These are phyloP conservation scores for Fusarium lateritium DNA, from an alignment of 2,329 filamentous ascomycete genomes.

Conservation along the genomic window DNA sequence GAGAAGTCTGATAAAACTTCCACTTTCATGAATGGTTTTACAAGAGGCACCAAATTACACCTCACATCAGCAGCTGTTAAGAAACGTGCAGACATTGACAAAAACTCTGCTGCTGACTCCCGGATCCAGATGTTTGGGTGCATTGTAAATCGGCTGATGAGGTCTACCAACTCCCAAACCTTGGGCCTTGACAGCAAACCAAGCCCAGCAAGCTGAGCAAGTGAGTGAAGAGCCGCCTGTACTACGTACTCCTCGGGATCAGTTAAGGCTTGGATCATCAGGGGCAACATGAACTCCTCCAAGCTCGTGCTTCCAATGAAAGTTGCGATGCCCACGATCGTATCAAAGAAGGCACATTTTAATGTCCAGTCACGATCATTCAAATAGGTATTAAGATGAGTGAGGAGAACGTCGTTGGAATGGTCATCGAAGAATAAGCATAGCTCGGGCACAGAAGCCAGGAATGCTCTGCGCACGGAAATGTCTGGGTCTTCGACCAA, in stretches of 20 bases:
- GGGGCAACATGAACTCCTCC: conserved; percentile 93
- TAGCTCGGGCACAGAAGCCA: conserved; percentile 90
- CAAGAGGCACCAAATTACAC: conserved; percentile 85
- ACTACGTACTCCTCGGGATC: conserved; percentile 96
- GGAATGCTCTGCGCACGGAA: conserved; percentile 89
- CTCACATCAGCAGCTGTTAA: conserved; percentile 85
- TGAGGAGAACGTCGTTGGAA: conserved; percentile 95
- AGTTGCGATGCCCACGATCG: conserved; percentile 91
- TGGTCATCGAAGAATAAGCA: conserved; percentile 96
- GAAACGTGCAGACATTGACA: conserved; percentile 82
- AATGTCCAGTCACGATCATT: conserved; percentile 98
- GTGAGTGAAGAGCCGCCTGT: conserved; percentile 87
- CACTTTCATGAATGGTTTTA: conserved; percentile 86
- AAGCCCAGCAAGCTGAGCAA: conserved; percentile 89
- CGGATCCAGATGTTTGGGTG: conserved; percentile 97
- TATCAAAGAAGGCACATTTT: conserved; percentile 96
- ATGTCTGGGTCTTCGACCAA: conserved; percentile 90
- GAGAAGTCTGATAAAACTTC: conserved; percentile 76
- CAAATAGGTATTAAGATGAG: conserved; percentile 95
- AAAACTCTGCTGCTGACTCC: conserved; percentile 87
- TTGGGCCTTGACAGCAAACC: conserved; percentile 89
- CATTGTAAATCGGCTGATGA: conserved; percentile 87
- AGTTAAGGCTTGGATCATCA: conserved; percentile 95
- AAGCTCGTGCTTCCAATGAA: conserved; percentile 91
- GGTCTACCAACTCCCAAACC: conserved; percentile 89